phyloP scores from a whole-genome alignment of 768 basidiomycete genomes.

The Cystobasidium ongulense region DNA sequence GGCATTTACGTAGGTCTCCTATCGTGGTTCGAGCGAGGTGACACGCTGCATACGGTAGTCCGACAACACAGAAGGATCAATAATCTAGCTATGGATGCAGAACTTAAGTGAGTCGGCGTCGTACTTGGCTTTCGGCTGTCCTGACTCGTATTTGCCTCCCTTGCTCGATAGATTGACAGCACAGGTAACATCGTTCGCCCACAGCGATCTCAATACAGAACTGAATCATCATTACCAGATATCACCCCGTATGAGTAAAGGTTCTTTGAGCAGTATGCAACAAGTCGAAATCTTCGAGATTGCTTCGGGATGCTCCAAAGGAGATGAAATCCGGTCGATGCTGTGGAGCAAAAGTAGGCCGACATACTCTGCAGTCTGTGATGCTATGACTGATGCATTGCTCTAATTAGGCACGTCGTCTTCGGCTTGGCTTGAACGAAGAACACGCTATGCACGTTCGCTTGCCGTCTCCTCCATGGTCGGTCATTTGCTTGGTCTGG shows the following conservation, averaged over 20 bases:
- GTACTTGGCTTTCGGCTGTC: not conserved
- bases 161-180: not conserved
- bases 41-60: constrained; percentile 23
- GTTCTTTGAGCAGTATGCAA: constrained; percentile 4
- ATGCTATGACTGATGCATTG: too few species aligned
- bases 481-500: constrained; percentile 47
- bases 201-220: not conserved
- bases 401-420: constrained; percentile 40
- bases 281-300: constrained; percentile 35
- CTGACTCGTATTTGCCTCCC: not conserved
- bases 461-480: constrained; percentile 43
- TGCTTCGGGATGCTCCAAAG: constrained; percentile 38
- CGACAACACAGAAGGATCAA: constrained; percentile 4
- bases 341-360: constrained; percentile 38
- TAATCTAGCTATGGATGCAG: constrained; percentile 9
- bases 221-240: not conserved
- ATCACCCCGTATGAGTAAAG: not conserved
- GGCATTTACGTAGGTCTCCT: not conserved
- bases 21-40: constrained; percentile 28
- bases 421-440: constrained; percentile 39
- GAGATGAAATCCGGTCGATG: constrained; percentile 36
- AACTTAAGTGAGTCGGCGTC: constrained; percentile 12
- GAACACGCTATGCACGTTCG: constrained; percentile 35
- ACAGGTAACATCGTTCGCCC: not conserved
- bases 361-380: too few species aligned